A percentile compares a stretch with the other conserved stretches of the same genome.
These are phyloP conservation scores for Bolboschoenus planiculmis DNA, from an alignment of 176 grass and related monocot genomes.

Conservation along the genomic window DNA sequence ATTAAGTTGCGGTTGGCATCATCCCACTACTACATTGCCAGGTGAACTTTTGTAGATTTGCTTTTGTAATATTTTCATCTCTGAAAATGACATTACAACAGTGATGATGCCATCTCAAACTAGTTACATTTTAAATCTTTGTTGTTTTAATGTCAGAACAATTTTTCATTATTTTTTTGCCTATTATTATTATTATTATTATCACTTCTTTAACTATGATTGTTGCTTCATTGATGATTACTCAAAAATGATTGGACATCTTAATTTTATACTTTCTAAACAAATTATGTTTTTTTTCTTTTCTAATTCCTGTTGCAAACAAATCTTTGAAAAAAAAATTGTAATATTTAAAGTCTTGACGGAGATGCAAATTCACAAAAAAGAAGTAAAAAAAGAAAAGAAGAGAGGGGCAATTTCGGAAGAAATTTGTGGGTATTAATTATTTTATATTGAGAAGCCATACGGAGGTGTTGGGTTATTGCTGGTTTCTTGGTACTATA, in stretches of 20 bases:
- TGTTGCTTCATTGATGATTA: not conserved
- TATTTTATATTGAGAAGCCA: not conserved
- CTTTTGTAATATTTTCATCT: not conserved
- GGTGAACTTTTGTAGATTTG: not conserved
- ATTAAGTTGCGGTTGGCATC: not conserved
- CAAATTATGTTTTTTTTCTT: too few species aligned
- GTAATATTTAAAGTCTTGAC: too few species aligned
- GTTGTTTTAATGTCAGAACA: not conserved
- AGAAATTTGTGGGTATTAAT: not conserved
- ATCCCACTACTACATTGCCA: conserved; percentile 5
- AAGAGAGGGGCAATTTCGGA: too few species aligned
- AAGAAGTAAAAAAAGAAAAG: too few species aligned
- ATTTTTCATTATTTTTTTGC: not conserved
- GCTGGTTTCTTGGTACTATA: not conserved
- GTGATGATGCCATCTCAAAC: not conserved
- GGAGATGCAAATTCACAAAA: too few species aligned
- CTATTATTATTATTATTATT: too few species aligned
- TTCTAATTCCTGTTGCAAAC: not conserved
- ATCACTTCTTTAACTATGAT: not conserved
- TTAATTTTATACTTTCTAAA: not conserved
- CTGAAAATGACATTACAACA: not conserved
- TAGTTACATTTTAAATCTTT: not conserved
- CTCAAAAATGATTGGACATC: not conserved
- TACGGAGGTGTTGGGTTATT: not conserved
- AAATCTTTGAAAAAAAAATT: too few species aligned